Conservation (phyloP, 768 basidiomycete genomes). For the Agaricus blazei region DNA sequence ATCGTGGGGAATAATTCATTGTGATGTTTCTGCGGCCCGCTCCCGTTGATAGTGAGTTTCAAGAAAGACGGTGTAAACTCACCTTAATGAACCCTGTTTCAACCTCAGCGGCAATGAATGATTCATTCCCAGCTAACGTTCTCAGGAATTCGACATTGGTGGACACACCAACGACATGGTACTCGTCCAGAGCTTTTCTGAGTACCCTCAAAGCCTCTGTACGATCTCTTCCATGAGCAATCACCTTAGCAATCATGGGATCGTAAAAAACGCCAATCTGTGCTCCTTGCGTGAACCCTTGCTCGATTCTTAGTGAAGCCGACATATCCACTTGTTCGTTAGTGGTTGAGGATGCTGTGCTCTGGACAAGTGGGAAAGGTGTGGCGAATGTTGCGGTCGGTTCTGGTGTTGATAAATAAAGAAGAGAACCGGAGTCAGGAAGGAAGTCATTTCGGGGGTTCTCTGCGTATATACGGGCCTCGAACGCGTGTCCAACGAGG, state of each 20-base stretch:
- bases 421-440: slow-evolving; percentile 80
- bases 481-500: slow-evolving; percentile 89
- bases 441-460: slow-evolving; percentile 91
- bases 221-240: slow-evolving; percentile 82
- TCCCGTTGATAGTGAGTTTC: background rate
- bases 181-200: slow-evolving; percentile 78
- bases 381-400: slow-evolving; percentile 70
- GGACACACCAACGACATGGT: slow-evolving; percentile 85
- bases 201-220: slow-evolving; percentile 80
- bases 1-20: slow-evolving; percentile 74
- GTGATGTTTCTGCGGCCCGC: slow-evolving; percentile 65
- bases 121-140: slow-evolving; percentile 66
- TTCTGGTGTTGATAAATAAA: slow-evolving; percentile 76
- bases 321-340: slow-evolving; percentile 17
- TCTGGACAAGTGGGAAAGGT: slow-evolving; percentile 22
- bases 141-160: slow-evolving; percentile 91
- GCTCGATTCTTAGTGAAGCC: slow-evolving; percentile 79
- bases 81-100: slow-evolving; percentile 93
- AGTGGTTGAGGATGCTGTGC: slow-evolving; percentile 17
- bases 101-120: slow-evolving; percentile 75
- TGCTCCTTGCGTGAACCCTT: slow-evolving; percentile 78
- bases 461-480: slow-evolving; percentile 94
- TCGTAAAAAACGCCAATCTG: slow-evolving; percentile 88
- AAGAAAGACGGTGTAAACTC: slow-evolving; percentile 6
- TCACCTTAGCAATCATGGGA: slow-evolving; percentile 89